Base-by-base conservation (phyloP, 2,329 filamentous ascomycete genomes). In the Ophidiomyces ophidiicola region DNA sequence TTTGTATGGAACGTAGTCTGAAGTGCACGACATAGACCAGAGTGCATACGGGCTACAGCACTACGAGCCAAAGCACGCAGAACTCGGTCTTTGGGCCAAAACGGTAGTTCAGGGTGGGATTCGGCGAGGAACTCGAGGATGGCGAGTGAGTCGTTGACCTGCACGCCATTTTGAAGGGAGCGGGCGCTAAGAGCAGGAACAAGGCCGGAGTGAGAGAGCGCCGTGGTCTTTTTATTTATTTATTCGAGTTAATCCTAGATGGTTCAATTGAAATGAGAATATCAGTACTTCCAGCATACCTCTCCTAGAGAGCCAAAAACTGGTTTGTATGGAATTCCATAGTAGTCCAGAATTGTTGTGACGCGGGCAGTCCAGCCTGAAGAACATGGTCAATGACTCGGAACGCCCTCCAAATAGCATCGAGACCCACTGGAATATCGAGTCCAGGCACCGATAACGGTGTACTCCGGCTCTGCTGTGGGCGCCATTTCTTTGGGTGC, bases 81-180 rank as follows among this genome's bases (percentile, higher is more conserved):
- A n/a, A 46, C 44, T 10, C 50, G 50, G 43, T 59, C 57, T 19
- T 41, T 44, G 2, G 57, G 57, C 57, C 56, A 59, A 10, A 59
- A 46, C 4, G 42, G 36, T 0, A 56, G 44, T 0, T 53, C 44
- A 0, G 56, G 54, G 32, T 55, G 41, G 4, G 53, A 50, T 24
- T 57, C 56, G 6, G 56, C 55, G 24, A 59, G 52, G 29, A 52
- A 58, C 39, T 58, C 55, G 44, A 51, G 55, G 26, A 58, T 59
- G 11, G 57, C 45, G 30, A 59, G 52, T 7, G 52, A 54, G 40
- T 58, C 56, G 14, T 47, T 48, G 21, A 58, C 48, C 31, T 41
- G 45, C 8, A 45, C 45, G 34, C 41, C 25, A 4, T 19, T 15
- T n/a, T 28, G 20, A 7, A 57, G 41, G 6, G 53, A 52, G 21